phyloP scores from a whole-genome alignment of 139 green algal species.

The Axilococcus clingmanii region DNA sequence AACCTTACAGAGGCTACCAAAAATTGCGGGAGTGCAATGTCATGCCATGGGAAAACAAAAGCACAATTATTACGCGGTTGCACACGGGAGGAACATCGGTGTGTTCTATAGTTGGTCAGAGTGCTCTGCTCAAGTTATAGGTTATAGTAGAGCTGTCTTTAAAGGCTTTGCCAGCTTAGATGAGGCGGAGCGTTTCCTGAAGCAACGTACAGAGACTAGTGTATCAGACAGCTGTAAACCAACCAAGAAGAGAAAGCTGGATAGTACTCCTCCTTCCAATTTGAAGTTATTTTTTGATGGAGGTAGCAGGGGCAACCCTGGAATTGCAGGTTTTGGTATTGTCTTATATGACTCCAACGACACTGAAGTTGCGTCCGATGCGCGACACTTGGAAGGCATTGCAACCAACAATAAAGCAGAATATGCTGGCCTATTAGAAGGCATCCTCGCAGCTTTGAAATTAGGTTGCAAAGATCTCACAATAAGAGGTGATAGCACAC shows the following conservation, averaged over 20 bases:
- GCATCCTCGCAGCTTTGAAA: constrained; percentile 26
- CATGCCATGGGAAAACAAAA: neutral
- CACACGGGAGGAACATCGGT: constrained; percentile 12
- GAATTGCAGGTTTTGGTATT: constrained; percentile 26
- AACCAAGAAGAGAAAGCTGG: neutral
- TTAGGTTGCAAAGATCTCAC: constrained; percentile 16
- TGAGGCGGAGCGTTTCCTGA: constrained; percentile 15
- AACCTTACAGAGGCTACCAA: no score
- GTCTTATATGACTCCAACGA: constrained; percentile 20
- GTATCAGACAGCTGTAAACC: neutral
- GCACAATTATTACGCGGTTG: constrained; percentile 28
- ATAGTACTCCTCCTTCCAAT: constrained; percentile 3
- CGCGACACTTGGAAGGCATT: constrained; percentile 12
- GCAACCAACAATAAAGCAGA: constrained; percentile 51
- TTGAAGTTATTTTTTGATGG: constrained; percentile 44
- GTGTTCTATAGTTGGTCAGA: constrained; percentile 27
- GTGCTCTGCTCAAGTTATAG: constrained; percentile 9
- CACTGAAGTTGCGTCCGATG: constrained; percentile 14
- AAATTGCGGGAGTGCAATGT: no score
- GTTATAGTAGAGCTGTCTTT: constrained; percentile 12
- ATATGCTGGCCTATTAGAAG: constrained; percentile 35
- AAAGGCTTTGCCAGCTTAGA: constrained; percentile 21
- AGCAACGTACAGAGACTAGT: neutral
- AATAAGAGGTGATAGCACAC: constrained; percentile 32
- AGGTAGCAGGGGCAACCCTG: constrained; percentile 32